Percentiles rank a stretch among this genome's conserved stretches.
Evolutionary conservation across 2,329 filamentous ascomycete species (phyloP).

Genomic region (Neopestalotiopsis sp.): DNA sequence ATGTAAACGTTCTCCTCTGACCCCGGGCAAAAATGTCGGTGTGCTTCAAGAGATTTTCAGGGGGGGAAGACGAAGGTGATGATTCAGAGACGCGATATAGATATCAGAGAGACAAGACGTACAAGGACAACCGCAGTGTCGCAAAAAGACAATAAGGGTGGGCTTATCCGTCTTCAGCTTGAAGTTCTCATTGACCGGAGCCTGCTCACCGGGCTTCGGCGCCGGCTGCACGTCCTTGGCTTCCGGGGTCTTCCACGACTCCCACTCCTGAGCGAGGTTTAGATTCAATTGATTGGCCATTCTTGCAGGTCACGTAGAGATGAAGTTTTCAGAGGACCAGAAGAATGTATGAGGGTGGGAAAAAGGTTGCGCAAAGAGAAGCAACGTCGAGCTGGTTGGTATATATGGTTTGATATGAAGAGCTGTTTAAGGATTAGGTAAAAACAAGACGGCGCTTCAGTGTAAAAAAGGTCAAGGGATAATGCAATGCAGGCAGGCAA

Average conservation of each 20-base stretch:
- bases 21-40: background rate
- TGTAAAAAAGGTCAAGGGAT: background rate
- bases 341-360: background rate
- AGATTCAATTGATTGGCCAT: conserved; percentile 21
- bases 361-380: background rate
- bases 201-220: conserved; percentile 58
- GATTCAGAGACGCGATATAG: background rate
- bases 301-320: background rate
- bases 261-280: conserved; percentile 42
- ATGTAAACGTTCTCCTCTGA: background rate
- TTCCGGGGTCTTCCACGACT: conserved; percentile 46
- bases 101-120: conserved; percentile 34
- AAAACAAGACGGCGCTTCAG: background rate
- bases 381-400: no score
- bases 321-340: background rate
- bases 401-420: no score
- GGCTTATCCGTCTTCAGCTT: conserved; percentile 59
- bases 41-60: background rate
- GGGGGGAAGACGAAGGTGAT: background rate
- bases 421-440: background rate
- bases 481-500: no score
- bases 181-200: conserved; percentile 59
- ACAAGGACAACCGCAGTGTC: conserved; percentile 79
- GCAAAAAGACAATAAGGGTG: conserved; percentile 68
- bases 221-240: conserved; percentile 48